phyloP scores from a whole-genome alignment of 306 rosid genomes.

The Prunus fruticosa region DNA sequence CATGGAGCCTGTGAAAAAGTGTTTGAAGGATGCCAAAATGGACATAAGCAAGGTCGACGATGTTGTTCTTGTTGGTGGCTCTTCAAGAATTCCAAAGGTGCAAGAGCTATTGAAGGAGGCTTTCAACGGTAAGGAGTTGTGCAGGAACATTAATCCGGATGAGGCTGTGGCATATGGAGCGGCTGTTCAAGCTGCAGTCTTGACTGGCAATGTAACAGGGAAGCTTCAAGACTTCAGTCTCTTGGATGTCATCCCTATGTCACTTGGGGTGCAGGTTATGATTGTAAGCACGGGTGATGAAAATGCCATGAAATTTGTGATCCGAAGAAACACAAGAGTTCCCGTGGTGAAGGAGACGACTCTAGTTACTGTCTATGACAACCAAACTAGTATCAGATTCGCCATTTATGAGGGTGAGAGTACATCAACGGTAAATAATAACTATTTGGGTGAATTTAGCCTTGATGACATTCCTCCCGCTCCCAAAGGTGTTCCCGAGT shows the following conservation, averaged over 20 bases:
- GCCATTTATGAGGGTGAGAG: neutral
- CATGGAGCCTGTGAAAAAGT: neutral
- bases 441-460: neutral
- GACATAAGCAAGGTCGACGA: neutral
- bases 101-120: neutral
- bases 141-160: neutral
- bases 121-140: neutral
- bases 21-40: neutral
- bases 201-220: neutral
- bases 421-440: neutral
- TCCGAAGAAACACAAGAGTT: neutral
- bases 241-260: neutral
- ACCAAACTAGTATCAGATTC: neutral
- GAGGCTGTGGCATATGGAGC: neutral
- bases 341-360: neutral
- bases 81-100: conserved; percentile 5
- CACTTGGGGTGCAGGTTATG: neutral
- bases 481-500: neutral
- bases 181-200: neutral
- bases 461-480: neutral
- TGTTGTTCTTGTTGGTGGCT: neutral
- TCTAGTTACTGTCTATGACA: neutral
- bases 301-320: neutral
- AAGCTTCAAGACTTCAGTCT: neutral
- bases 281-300: no score